Base-by-base conservation (phyloP, 2,329 filamentous ascomycete species). In the Leptodontidium sp. region DNA sequence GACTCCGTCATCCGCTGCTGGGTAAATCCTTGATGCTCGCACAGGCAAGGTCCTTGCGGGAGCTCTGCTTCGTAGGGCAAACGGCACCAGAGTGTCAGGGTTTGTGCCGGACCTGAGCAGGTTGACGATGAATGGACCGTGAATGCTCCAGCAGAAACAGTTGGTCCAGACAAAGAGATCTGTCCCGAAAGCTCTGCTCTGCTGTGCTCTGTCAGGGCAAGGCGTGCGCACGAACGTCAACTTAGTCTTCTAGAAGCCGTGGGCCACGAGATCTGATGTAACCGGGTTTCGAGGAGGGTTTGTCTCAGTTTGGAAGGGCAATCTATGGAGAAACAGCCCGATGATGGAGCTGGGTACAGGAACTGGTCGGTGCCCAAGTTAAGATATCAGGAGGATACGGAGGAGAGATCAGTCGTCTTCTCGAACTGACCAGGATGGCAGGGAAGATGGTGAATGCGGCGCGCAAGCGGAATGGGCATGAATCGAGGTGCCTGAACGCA, bases 31-130 rank as follows among this genome's bases (percentile, higher is more conserved):
- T 75, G 74, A 66, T 52, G 65, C 64, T 66, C 45, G 61, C 52
- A 70, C 76, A 74, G 70, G 76, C 75, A 74, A 72, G 69, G 66
- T 55, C 75, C 73, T 73, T 76, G 75, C 65, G 70, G 62, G 62
- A 58, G 67, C 72, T 74, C 68, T 73, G 58, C 66, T 74, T 65
- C 50, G 64, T 71, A 72, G 68, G 68, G 73, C 70, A 70, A 73
- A 73, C 68, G 62, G 65, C 68, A 71, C 73, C 55, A 74, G 67
- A 74, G 67, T 70, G 67, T 73, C 65, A 70, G 64, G 53, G 40
- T 62, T 55, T 65, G 40, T 24, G 65, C 59, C 47, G 65, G 49
- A 65, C 43, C 29, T 59, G 53, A 59, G 32, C 50, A 65, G 43
- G 15, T 45, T 43, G 38, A 24, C 24, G 38, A 59, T 59, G 57